phyloP scores from a whole-genome alignment of 352 stramenopile genomes.

The Globisporangium cederbergense region DNA sequence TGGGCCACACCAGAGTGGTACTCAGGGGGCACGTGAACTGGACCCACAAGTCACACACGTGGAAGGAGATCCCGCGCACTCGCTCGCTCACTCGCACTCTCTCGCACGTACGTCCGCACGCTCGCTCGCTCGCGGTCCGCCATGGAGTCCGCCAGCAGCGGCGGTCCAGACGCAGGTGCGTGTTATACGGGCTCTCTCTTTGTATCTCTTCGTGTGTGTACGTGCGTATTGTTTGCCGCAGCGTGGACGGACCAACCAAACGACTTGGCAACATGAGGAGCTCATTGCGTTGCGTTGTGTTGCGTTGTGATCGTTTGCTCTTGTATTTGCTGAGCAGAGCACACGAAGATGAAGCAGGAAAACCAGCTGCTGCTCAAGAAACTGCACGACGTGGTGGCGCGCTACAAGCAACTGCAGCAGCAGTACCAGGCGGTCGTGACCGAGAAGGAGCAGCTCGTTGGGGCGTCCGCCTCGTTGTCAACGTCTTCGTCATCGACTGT shows the following conservation, averaged over 20 bases:
- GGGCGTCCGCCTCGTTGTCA: background rate
- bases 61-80: slow-evolving; percentile 8
- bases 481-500: background rate
- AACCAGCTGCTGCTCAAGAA: slow-evolving; percentile 57
- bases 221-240: background rate
- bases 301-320: background rate
- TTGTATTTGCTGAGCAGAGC: slow-evolving; percentile 11
- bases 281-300: background rate
- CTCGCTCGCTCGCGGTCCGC: background rate
- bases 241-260: too few relatives aligned
- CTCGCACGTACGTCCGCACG: background rate
- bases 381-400: slow-evolving; percentile 48
- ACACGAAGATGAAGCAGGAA: slow-evolving; percentile 46
- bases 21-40: slow-evolving; percentile 6
- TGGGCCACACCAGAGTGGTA: background rate
- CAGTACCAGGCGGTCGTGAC: slow-evolving; percentile 39
- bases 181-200: background rate
- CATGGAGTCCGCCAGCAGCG: slow-evolving; percentile 4
- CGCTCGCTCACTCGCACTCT: background rate
- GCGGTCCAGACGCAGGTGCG: slow-evolving; percentile 3
- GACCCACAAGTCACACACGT: slow-evolving; percentile 11
- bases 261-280: background rate
- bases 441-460: slow-evolving; percentile 20
- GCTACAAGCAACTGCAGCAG: slow-evolving; percentile 50
- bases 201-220: background rate